These are phyloP conservation scores for Elsinoe necatrix DNA, from an alignment of 2,329 filamentous ascomycete genomes.

Conservation along the genomic window DNA sequence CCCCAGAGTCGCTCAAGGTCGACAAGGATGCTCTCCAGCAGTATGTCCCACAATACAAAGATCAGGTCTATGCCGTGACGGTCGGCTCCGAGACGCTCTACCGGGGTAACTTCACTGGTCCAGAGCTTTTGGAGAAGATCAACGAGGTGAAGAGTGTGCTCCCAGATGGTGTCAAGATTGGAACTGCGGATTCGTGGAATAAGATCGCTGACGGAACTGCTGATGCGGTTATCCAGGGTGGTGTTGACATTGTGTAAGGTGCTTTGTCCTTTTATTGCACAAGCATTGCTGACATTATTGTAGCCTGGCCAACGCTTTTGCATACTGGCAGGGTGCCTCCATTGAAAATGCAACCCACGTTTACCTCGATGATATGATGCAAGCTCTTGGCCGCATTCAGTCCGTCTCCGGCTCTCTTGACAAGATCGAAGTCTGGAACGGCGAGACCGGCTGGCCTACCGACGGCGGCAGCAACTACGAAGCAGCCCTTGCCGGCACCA, in stretches of 20 bases:
- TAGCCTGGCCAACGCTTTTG: slow-evolving; percentile 59
- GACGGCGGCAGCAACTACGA: slow-evolving; percentile 54
- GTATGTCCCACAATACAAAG: slow-evolving; percentile 43
- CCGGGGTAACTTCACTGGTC: slow-evolving; percentile 56
- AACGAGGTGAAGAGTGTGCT: slow-evolving; percentile 50
- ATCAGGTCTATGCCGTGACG: slow-evolving; percentile 58
- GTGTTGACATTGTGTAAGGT: slow-evolving; percentile 50
- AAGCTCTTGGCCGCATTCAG: slow-evolving; percentile 57
- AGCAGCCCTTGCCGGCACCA: slow-evolving; percentile 50
- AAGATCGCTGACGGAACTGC: slow-evolving; percentile 61
- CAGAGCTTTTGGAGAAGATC: slow-evolving; percentile 53
- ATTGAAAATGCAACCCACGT: slow-evolving; percentile 51
- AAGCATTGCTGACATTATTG: background rate
- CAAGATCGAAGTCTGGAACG: slow-evolving; percentile 58
- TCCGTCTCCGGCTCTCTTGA: slow-evolving; percentile 45
- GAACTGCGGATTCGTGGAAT: slow-evolving; percentile 67
- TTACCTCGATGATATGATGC: slow-evolving; percentile 59
- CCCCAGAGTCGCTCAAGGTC: slow-evolving; percentile 50
- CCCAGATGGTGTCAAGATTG: slow-evolving; percentile 48
- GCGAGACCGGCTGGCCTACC: slow-evolving; percentile 61
- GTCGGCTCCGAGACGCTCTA: slow-evolving; percentile 65
- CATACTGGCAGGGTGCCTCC: slow-evolving; percentile 61
- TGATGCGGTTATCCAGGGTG: slow-evolving; percentile 52
- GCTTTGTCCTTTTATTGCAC: slow-evolving; percentile 8
- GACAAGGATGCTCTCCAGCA: slow-evolving; percentile 52